phyloP scores from a whole-genome alignment of 441 rosid species.

The Syzygium syzygioides region DNA sequence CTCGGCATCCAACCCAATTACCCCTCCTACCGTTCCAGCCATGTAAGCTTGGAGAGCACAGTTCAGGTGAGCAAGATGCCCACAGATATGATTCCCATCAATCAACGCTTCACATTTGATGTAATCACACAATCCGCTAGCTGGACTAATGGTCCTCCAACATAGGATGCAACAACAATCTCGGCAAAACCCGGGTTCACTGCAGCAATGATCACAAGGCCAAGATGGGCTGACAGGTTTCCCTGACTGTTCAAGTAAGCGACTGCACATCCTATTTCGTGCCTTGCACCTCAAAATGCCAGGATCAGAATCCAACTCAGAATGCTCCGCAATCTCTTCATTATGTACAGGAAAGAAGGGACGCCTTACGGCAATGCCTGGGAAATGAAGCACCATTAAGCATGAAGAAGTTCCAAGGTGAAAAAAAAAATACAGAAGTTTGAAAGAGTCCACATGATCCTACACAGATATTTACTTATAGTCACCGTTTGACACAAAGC shows the following conservation, averaged over 20 bases:
- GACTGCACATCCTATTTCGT: conserved; percentile 53
- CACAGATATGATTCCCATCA: conserved; percentile 47
- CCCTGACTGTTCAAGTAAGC: conserved; percentile 32
- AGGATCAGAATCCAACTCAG: conserved; percentile 23
- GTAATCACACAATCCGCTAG: conserved; percentile 60
- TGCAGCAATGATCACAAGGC: conserved; percentile 83
- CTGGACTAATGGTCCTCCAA: conserved; percentile 40
- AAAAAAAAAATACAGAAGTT: background rate
- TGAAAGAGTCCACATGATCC: background rate
- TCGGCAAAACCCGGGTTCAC: conserved; percentile 62
- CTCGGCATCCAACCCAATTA: conserved; percentile 80
- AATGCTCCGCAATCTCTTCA: conserved; percentile 31
- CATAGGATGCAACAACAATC: conserved; percentile 92
- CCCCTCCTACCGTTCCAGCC: conserved; percentile 92
- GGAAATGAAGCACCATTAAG: background rate
- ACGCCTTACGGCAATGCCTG: conserved; percentile 29
- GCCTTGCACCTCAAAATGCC: conserved; percentile 56
- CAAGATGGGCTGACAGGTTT: conserved; percentile 22
- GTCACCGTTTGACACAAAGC: background rate
- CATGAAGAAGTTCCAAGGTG: background rate
- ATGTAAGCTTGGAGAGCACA: conserved; percentile 76
- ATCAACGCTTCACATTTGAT: conserved; percentile 65
- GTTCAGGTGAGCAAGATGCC: conserved; percentile 80
- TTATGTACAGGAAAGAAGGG: conserved; percentile 14
- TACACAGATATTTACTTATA: background rate